A percentile compares a stretch with the other conserved stretches of the same genome.
phyloP scores from a whole-genome alignment of 768 basidiomycete genomes.

The Suillus luteus region DNA sequence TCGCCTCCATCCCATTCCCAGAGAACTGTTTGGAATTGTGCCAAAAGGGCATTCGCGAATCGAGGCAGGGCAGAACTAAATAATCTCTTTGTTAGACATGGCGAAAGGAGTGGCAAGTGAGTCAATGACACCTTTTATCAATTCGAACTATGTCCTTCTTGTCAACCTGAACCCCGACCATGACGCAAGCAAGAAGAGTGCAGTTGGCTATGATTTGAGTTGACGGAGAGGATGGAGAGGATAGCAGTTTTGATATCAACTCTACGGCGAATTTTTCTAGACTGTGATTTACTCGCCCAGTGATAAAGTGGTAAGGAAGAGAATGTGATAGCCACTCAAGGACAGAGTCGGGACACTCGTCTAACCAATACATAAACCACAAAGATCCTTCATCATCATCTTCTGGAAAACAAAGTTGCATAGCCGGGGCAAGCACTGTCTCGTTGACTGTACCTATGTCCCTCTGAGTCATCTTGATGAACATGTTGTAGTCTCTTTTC shows the following conservation, averaged over 20 bases:
- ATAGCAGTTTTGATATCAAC: neutral
- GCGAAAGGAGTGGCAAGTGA: neutral
- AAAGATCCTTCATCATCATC: neutral
- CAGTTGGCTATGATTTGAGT: neutral
- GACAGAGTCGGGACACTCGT: neutral
- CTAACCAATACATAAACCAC: neutral
- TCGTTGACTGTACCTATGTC: neutral
- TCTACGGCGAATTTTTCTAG: neutral
- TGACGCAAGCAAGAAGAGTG: neutral
- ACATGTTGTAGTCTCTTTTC: neutral
- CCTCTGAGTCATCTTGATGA: neutral
- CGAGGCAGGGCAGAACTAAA: conserved; percentile 1
- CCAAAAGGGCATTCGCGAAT: neutral
- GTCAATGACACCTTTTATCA: neutral
- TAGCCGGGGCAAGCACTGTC: neutral
- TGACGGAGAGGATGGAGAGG: neutral
- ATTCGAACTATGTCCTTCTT: neutral
- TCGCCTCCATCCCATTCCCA: neutral
- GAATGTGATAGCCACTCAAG: neutral
- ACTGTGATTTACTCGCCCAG: neutral
- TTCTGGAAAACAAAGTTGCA: neutral
- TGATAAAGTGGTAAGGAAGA: neutral
- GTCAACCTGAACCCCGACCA: neutral
- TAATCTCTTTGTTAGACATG: neutral
- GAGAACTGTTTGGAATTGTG: neutral